Percentiles rank a stretch among this genome's conserved stretches.
Conservation (phyloP, 2,329 filamentous ascomycete genomes). For the Colletotrichum tofieldiae region DNA sequence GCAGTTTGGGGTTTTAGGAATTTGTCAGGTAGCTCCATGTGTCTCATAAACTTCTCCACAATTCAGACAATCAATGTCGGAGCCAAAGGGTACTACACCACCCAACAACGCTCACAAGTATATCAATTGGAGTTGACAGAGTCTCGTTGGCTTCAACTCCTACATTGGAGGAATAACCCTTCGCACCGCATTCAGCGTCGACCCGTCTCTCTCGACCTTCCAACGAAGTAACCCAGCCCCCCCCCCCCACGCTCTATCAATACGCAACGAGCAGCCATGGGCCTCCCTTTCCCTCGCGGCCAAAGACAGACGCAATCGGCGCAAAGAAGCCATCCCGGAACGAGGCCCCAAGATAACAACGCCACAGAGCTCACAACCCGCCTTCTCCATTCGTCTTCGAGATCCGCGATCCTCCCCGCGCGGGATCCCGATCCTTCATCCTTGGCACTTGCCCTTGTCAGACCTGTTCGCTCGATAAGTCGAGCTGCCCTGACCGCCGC, state of each 20-base stretch:
- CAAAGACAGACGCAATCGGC: neutral
- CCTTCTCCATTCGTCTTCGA: slow-evolving; percentile 4
- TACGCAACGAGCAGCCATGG: neutral
- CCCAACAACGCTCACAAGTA: neutral
- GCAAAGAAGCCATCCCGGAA: neutral
- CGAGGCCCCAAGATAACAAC: neutral
- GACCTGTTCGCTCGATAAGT: neutral
- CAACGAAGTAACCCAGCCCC: neutral
- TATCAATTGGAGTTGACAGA: neutral
- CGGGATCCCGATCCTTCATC: neutral
- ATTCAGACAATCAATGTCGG: too few relatives aligned
- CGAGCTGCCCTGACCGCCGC: too few relatives aligned
- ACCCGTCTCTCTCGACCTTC: neutral
- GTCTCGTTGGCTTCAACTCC: neutral
- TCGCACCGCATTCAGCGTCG: neutral
- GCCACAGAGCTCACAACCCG: neutral
- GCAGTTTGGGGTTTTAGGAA: too few relatives aligned
- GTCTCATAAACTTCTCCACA: too few relatives aligned
- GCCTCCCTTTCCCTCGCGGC: neutral
- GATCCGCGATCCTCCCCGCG: neutral
- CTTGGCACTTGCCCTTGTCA: slow-evolving; percentile 3
- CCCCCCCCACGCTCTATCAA: neutral
- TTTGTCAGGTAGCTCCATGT: too few relatives aligned
- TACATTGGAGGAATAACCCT: neutral
- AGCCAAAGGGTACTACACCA: neutral